Conservation (phyloP, 306 rosid genomes). For the Vicia villosa region DNA sequence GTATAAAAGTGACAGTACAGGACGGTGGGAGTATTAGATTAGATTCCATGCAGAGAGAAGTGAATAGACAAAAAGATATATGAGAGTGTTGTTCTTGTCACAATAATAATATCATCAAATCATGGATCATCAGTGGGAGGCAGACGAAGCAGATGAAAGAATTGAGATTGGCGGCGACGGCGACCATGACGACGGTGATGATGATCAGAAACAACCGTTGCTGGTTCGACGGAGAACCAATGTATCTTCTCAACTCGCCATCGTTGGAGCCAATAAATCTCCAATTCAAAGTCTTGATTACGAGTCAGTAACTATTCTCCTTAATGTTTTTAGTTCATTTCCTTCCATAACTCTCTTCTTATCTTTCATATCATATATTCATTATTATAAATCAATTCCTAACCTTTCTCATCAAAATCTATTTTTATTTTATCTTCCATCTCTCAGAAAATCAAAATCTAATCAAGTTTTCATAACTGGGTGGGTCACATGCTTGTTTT, state of each 20-base stretch:
- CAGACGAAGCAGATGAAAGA: background rate
- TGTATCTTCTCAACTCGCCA: slow-evolving; percentile 64
- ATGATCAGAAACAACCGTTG: slow-evolving; percentile 23
- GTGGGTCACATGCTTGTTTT: background rate
- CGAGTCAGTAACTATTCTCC: slow-evolving; percentile 48
- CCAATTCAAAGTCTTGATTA: slow-evolving; percentile 75
- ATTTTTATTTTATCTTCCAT: background rate
- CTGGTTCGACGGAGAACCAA: slow-evolving; percentile 37
- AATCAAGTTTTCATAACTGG: background rate
- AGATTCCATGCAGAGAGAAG: too few relatives aligned
- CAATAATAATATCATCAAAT: too few relatives aligned
- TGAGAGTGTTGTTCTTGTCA: too few relatives aligned
- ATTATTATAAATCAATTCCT: too few relatives aligned
- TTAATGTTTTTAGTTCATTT: too few relatives aligned
- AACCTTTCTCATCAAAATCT: too few relatives aligned
- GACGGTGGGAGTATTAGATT: too few relatives aligned
- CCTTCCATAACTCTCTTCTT: background rate
- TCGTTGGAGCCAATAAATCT: slow-evolving; percentile 64
- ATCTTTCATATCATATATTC: too few relatives aligned
- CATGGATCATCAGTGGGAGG: background rate
- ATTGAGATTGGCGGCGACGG: background rate
- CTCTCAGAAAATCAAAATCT: background rate
- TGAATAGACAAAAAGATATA: too few relatives aligned
- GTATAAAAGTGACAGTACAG: too few relatives aligned
- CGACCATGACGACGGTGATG: background rate